phyloP scores from a whole-genome alignment of 352 stramenopile species.

The Phytophthora pluvialis region DNA sequence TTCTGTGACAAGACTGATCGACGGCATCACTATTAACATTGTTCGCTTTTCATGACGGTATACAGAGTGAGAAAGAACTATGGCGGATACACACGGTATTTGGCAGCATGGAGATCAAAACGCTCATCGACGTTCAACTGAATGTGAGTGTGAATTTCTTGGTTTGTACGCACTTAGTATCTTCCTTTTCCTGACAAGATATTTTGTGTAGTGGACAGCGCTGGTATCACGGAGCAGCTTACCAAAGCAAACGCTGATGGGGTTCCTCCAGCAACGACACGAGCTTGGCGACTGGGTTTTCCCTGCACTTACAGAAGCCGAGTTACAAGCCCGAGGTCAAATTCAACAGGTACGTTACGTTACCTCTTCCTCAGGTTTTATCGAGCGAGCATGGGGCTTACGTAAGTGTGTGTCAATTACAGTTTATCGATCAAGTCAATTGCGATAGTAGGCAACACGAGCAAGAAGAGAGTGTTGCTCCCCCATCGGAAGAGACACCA shows the following conservation, averaged over 20 bases:
- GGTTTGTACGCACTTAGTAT: background rate
- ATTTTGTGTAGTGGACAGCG: conserved; percentile 43
- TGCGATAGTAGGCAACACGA: conserved; percentile 2
- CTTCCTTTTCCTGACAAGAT: conserved; percentile 2
- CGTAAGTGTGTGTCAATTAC: background rate
- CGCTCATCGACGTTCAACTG: conserved; percentile 50
- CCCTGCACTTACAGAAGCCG: conserved; percentile 49
- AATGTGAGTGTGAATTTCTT: conserved; percentile 39
- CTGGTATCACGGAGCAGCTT: conserved; percentile 62
- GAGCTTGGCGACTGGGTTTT: conserved; percentile 64
- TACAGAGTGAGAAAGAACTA: conserved; percentile 29
- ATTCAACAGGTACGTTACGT: conserved; percentile 40
- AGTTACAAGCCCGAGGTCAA: conserved; percentile 36
- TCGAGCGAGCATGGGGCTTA: background rate
- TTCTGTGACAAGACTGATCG: background rate
- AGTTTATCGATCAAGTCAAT: conserved; percentile 31
- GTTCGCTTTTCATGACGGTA: background rate
- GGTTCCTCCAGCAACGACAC: conserved; percentile 49
- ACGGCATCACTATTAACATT: background rate
- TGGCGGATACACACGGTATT: conserved; percentile 56
- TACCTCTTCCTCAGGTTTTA: background rate
- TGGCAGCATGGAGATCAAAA: conserved; percentile 52
- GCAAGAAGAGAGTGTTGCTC: conserved; percentile 1
- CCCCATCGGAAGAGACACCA: background rate
- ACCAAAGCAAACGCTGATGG: conserved; percentile 32